phyloP scores from a whole-genome alignment of 495 filamentous ascomycete genomes.

The Hypomontagnella monticulosa region DNA sequence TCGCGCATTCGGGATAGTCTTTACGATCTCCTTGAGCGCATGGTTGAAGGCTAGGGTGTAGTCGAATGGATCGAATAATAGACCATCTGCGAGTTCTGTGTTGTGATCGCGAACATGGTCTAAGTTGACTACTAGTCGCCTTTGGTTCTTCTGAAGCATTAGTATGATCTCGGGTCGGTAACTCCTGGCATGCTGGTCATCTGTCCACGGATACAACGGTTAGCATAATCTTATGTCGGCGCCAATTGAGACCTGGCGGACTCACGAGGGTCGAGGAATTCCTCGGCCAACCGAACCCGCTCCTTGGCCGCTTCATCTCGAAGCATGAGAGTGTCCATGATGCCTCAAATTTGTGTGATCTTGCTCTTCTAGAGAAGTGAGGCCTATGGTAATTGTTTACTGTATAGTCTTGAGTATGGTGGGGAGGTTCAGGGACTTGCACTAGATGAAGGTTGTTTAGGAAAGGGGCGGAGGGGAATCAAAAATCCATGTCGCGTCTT shows the following conservation, averaged over 20 bases:
- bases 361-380: too few relatives aligned
- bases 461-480: slow-evolving; percentile 32
- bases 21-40: slow-evolving; percentile 87
- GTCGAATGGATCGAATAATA: slow-evolving; percentile 88
- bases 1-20: slow-evolving; percentile 71
- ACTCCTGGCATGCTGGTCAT: slow-evolving; percentile 69
- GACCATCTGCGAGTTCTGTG: slow-evolving; percentile 85
- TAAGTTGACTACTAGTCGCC: slow-evolving; percentile 84
- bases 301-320: slow-evolving; percentile 84
- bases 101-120: slow-evolving; percentile 95
- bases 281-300: slow-evolving; percentile 79
- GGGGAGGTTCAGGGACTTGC: not conserved
- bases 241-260: slow-evolving; percentile 10
- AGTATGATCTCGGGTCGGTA: slow-evolving; percentile 88
- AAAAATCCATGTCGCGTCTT: slow-evolving; percentile 39
- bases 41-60: slow-evolving; percentile 85
- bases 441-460: slow-evolving; percentile 18
- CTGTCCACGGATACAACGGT: slow-evolving; percentile 46
- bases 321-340: slow-evolving; percentile 78
- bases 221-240: not conserved
- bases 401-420: slow-evolving; percentile 10
- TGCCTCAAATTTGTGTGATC: slow-evolving; percentile 24
- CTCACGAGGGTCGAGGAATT: slow-evolving; percentile 89
- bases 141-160: slow-evolving; percentile 89
- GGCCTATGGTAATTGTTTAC: not conserved